Conservation (phyloP, 257 asterid species). For the Solanum sitiens region DNA sequence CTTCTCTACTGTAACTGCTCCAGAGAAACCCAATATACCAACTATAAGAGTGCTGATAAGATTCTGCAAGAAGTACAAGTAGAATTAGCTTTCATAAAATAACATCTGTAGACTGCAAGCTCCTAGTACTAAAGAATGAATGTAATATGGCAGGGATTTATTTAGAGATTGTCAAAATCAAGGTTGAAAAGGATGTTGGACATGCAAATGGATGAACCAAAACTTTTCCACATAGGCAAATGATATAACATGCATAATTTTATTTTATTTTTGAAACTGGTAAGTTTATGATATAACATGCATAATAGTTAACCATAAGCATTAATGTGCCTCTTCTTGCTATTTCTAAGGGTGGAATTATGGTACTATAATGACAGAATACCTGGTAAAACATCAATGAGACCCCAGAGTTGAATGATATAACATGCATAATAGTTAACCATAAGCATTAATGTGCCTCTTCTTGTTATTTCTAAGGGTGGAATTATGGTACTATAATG, state of each 20-base stretch:
- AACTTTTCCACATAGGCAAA: neutral
- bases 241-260: neutral
- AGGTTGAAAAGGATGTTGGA: neutral
- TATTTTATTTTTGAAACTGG: too few species aligned
- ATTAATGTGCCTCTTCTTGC: too few species aligned
- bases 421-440: too few species aligned
- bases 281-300: too few species aligned
- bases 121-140: neutral
- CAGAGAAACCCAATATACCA: conserved; percentile 26
- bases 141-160: neutral
- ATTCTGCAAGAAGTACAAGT: conserved; percentile 21
- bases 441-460: too few species aligned
- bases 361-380: neutral
- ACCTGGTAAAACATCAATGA: conserved; percentile 50
- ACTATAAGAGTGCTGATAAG: conserved; percentile 28
- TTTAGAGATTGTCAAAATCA: neutral
- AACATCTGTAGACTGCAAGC: neutral
- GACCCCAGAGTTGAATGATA: conserved; percentile 29
- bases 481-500: too few species aligned
- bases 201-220: neutral
- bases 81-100: neutral
- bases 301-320: too few species aligned
- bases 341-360: too few species aligned
- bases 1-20: conserved; percentile 33
- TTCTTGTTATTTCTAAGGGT: too few species aligned